Percentiles rank a stretch among this genome's conserved stretches.
Conservation (phyloP, 2,329 filamentous ascomycete species). For the Tolypocladium paradoxum region DNA sequence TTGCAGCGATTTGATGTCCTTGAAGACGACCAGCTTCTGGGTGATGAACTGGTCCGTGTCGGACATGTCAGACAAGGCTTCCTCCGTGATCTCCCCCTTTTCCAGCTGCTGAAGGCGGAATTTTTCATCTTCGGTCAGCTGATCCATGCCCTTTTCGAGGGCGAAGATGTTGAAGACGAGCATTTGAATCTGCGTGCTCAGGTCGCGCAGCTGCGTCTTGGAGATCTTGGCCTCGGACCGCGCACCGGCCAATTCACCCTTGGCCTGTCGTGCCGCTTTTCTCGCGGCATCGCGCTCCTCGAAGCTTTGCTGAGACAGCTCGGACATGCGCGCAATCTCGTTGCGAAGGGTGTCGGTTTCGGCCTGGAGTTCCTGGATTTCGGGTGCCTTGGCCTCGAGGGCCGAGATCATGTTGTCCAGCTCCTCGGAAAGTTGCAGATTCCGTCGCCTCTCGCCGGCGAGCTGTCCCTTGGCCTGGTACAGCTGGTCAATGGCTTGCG, state of each 20-base stretch:
- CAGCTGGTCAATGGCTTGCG: slow-evolving; percentile 53
- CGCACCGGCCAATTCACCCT: slow-evolving; percentile 55
- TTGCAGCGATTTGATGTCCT: slow-evolving; percentile 73
- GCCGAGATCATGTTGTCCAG: slow-evolving; percentile 80
- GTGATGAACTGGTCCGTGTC: slow-evolving; percentile 85
- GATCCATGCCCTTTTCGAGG: slow-evolving; percentile 65
- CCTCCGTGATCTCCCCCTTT: slow-evolving; percentile 62
- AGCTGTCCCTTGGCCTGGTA: slow-evolving; percentile 63
- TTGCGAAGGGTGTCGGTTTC: slow-evolving; percentile 72
- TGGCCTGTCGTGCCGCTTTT: slow-evolving; percentile 68
- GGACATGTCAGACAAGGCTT: slow-evolving; percentile 61
- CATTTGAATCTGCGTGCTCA: slow-evolving; percentile 83
- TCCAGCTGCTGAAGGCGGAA: slow-evolving; percentile 68
- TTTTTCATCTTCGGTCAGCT: slow-evolving; percentile 61
- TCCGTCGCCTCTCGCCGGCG: slow-evolving; percentile 61
- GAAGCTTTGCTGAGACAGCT: slow-evolving; percentile 70
- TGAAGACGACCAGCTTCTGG: slow-evolving; percentile 81
- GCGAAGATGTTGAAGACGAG: slow-evolving; percentile 79
- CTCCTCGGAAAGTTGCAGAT: slow-evolving; percentile 61
- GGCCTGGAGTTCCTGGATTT: slow-evolving; percentile 73
- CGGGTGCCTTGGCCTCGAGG: slow-evolving; percentile 75
- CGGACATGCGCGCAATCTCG: slow-evolving; percentile 77
- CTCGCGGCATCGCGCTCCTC: slow-evolving; percentile 69
- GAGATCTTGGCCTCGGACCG: slow-evolving; percentile 67
- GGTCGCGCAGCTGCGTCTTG: slow-evolving; percentile 76